Evolutionary conservation across 2,329 filamentous ascomycete species (phyloP), one percentile per base, ranked within the genome.

Genomic region (Fusarium nematophilum): DNA sequence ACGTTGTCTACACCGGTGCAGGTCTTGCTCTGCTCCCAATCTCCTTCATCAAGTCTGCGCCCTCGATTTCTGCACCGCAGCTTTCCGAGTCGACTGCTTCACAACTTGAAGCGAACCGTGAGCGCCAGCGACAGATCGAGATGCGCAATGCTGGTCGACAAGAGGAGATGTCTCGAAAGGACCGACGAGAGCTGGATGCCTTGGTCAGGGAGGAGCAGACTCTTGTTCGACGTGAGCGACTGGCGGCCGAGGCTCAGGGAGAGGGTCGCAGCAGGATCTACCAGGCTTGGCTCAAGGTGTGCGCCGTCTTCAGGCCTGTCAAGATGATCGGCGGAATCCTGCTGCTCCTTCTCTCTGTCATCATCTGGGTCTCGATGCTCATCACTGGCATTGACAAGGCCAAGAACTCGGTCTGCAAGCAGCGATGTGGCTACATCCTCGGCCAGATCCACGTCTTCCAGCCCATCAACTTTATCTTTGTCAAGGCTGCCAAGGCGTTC

Each of bases 341-440:
- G 0, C 79, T 98, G 3, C 82, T 97, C 26, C 64, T 92, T 2
- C 73, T 97, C 17, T 83, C 91, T 1, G 76, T 97, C 11, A 65
- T 96, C 34, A 84, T 96, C 65, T 96, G 92, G 84, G 84, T 90
- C 8, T 96, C 92, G 10, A 98, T 99, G 92, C 84, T 98, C 66
- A 90, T 98, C 72, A 98, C 94, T 0, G 90, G 88, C 65, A 93
- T 98, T 70, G 95, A 99, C 84, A 98, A 98, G 79, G 92, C 93
- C 29, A 93, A 90, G 75, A 97, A 98, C 79, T 97, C 93, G 4
- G 80, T 96, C 60, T 99, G 95, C 84, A 94, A 95, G 74, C 81
- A 88, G 55, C 88, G 87, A 67, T 99, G 95, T 73, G 95, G 95
- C 59, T 99, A 97, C 76, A 91, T 98, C 43, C 83, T 99, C 5